A percentile compares a stretch with the other conserved stretches of the same genome.
Evolutionary conservation across 169 alveolate species (phyloP).

Genomic region (Plasmodium gaboni): DNA sequence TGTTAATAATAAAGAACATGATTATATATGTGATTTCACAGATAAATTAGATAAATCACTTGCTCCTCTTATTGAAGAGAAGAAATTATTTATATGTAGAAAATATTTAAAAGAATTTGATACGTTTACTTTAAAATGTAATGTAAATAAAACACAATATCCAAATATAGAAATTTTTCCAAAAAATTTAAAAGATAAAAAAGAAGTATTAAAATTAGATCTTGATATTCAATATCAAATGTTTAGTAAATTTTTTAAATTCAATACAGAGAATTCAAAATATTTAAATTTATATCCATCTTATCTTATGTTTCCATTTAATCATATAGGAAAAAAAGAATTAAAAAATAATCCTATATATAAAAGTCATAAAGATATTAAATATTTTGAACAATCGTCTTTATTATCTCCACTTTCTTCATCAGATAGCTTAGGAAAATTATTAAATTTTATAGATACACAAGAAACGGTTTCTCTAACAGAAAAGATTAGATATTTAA

Average conservation of each 20-base stretch:
- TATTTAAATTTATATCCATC: conserved; percentile 30
- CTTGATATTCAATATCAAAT: conserved; percentile 16
- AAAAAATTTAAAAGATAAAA: conserved; percentile 2
- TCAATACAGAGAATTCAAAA: background rate
- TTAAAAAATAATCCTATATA: conserved; percentile 38
- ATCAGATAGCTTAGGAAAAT: conserved; percentile 14
- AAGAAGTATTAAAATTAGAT: conserved; percentile 14
- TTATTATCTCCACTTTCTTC: background rate
- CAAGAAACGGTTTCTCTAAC: conserved; percentile 16
- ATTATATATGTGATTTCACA: conserved; percentile 47
- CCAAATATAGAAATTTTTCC: conserved; percentile 26
- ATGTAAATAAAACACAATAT: background rate
- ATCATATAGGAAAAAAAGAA: conserved; percentile 31
- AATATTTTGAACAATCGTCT: conserved; percentile 15
- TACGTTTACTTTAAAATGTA: conserved; percentile 28
- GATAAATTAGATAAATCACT: conserved; percentile 7
- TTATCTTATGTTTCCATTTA: conserved; percentile 12
- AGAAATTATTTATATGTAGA: conserved; percentile 43
- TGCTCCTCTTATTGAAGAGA: background rate
- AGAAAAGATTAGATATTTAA: background rate
- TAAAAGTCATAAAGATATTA: conserved; percentile 13
- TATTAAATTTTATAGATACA: conserved; percentile 29
- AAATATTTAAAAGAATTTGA: conserved; percentile 62
- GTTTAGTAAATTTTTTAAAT: conserved; percentile 15
- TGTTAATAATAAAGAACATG: conserved; percentile 1